Evolutionary conservation across 208 protist genomes (phyloP).

Genomic region (Trypanosoma theileri): DNA sequence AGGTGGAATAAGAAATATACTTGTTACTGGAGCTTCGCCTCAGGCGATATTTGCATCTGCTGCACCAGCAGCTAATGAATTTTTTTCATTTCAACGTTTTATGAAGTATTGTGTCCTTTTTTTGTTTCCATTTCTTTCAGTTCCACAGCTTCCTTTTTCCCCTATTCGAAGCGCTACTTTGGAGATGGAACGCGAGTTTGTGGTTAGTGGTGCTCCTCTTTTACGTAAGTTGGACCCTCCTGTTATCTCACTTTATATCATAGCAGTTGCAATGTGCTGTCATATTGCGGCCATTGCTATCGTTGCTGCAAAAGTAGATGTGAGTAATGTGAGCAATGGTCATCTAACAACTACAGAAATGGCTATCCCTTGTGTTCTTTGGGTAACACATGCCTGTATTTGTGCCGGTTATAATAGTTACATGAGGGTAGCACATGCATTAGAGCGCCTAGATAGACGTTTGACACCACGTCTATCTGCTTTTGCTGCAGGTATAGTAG

Average conservation of each 20-base stretch:
- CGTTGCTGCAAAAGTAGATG: constrained; percentile 38
- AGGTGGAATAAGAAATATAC: neutral
- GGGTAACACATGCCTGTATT: constrained; percentile 49
- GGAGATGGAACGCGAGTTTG: constrained; percentile 79
- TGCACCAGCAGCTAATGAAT: constrained; percentile 50
- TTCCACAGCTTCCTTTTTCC: constrained; percentile 50
- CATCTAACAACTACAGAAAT: constrained; percentile 56
- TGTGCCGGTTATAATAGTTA: constrained; percentile 60
- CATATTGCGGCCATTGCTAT: constrained; percentile 54
- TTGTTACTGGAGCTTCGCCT: constrained; percentile 22
- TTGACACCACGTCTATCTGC: constrained; percentile 64
- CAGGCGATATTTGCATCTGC: constrained; percentile 55
- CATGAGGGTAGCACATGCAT: constrained; percentile 54
- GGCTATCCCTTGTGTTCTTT: constrained; percentile 65
- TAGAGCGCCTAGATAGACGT: constrained; percentile 71
- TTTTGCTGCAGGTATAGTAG: constrained; percentile 67
- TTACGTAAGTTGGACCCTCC: constrained; percentile 61
- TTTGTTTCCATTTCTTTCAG: constrained; percentile 76
- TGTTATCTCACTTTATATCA: constrained; percentile 42
- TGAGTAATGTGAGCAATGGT: constrained; percentile 49
- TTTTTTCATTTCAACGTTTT: constrained; percentile 45
- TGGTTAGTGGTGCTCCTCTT: constrained; percentile 77
- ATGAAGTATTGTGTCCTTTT: constrained; percentile 43
- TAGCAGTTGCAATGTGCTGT: constrained; percentile 46
- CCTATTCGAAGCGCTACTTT: constrained; percentile 55